phyloP scores from a whole-genome alignment of 192 early-diverging fungal species.

The Linnemannia elongata region DNA sequence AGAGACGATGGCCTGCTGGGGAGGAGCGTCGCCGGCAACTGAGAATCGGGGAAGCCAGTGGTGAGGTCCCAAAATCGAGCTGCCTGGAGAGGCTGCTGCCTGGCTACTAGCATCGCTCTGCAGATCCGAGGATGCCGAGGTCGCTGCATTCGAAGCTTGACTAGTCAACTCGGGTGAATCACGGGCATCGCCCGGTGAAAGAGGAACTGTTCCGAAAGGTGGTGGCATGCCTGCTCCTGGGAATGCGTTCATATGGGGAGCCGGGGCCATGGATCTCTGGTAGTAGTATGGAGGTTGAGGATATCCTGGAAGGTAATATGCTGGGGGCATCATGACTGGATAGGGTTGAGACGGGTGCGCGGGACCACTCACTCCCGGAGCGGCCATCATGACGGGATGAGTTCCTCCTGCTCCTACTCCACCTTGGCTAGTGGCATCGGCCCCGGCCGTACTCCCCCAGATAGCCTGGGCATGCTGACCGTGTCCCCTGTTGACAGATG shows the following conservation, averaged over 20 bases:
- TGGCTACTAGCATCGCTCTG: neutral
- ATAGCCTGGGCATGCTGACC: constrained; percentile 17
- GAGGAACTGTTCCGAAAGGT: constrained; percentile 2
- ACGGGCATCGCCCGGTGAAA: neutral
- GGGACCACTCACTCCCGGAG: neutral
- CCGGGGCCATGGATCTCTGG: constrained; percentile 18
- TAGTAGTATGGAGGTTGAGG: constrained; percentile 27
- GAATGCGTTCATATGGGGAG: constrained; percentile 32
- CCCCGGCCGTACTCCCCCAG: constrained; percentile 11
- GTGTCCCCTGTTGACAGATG: constrained; percentile 4
- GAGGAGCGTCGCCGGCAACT: constrained; percentile 45
- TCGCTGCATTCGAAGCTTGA: neutral
- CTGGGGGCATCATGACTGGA: constrained; percentile 23
- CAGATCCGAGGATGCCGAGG: neutral
- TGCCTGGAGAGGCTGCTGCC: neutral
- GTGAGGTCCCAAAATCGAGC: constrained; percentile 3
- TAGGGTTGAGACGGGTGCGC: constrained; percentile 20
- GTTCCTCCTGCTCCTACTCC: neutral
- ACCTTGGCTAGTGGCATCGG: constrained; percentile 16
- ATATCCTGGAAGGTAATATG: constrained; percentile 30
- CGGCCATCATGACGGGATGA: constrained; percentile 19
- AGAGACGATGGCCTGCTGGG: constrained; percentile 17
- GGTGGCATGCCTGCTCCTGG: constrained; percentile 14
- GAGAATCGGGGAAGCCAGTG: constrained; percentile 54
- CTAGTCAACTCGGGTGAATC: neutral